A percentile compares a stretch with the other conserved stretches of the same genome.
Evolutionary conservation across 306 rosid genomes (phyloP).

Genomic region (Cicer pinnatifidum): DNA sequence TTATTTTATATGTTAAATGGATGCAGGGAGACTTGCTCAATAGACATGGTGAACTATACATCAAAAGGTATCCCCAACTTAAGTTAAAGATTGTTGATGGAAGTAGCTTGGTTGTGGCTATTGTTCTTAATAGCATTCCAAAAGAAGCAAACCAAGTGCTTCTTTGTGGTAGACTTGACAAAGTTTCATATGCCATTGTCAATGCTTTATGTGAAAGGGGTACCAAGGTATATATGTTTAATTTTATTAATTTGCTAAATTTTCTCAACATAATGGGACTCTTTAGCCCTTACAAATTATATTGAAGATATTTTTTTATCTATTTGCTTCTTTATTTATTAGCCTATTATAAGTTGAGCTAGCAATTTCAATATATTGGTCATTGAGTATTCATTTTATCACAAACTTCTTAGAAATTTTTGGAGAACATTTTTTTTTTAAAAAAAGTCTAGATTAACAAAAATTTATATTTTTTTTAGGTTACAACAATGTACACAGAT

Average conservation of each 20-base stretch:
- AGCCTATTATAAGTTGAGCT: background rate
- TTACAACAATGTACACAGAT: constrained; percentile 46
- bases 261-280: too few species aligned
- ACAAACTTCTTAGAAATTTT: background rate
- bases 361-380: too few species aligned
- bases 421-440: background rate
- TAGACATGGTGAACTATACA: constrained; percentile 63
- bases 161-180: constrained; percentile 62
- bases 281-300: too few species aligned
- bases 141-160: constrained; percentile 58
- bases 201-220: constrained; percentile 63
- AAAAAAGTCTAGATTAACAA: background rate
- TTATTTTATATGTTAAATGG: background rate
- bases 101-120: constrained; percentile 67
- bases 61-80: constrained; percentile 56
- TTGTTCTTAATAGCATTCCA: constrained; percentile 65
- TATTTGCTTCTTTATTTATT: background rate
- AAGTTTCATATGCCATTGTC: constrained; percentile 64
- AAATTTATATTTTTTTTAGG: constrained; percentile 44
- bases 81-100: constrained; percentile 81
- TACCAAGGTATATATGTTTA: constrained; percentile 52
- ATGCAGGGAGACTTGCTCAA: constrained; percentile 68
- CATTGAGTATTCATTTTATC: too few species aligned
- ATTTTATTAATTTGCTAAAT: background rate
- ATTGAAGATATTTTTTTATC: too few species aligned